These are phyloP conservation scores for Tetrapisispora arboricola DNA, from an alignment of 805 yeast species.

Conservation along the genomic window DNA sequence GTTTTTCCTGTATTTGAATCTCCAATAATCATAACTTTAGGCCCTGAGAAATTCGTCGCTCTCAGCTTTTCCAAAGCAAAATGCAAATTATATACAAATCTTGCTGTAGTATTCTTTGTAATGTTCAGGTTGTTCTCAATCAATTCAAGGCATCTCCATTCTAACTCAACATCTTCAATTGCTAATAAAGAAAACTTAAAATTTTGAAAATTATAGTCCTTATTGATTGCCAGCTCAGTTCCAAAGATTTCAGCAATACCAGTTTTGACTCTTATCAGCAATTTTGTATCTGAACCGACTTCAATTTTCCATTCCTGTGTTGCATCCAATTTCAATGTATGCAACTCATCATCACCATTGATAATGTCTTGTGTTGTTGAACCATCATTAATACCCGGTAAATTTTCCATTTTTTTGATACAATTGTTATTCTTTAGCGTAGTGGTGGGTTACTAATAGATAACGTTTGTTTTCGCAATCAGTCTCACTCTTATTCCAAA, in stretches of 20 bases:
- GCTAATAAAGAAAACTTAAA: slow-evolving; percentile 47
- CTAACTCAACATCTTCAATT: slow-evolving; percentile 55
- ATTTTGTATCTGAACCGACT: slow-evolving; percentile 32
- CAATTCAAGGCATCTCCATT: slow-evolving; percentile 31
- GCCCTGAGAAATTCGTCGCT: slow-evolving; percentile 26
- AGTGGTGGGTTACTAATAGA: no score
- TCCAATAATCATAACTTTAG: slow-evolving; percentile 61
- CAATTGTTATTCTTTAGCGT: no score
- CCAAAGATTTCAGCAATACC: slow-evolving; percentile 92
- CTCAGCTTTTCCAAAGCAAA: slow-evolving; percentile 59
- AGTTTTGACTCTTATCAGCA: slow-evolving; percentile 30
- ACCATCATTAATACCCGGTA: slow-evolving; percentile 8
- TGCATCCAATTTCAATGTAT: slow-evolving; percentile 12
- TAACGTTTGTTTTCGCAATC: no score
- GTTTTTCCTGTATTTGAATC: slow-evolving; percentile 70
- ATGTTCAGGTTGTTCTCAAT: slow-evolving; percentile 30
- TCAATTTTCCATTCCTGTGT: slow-evolving; percentile 27
- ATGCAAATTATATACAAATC: slow-evolving; percentile 61
- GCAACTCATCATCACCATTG: slow-evolving; percentile 13
- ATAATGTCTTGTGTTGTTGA: slow-evolving; percentile 7
- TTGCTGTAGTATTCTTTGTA: slow-evolving; percentile 60
- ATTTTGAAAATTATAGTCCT: slow-evolving; percentile 48
- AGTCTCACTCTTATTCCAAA: no score
- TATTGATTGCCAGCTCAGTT: slow-evolving; percentile 73
- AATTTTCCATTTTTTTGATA: slow-evolving; percentile 1